phyloP scores from a whole-genome alignment of 2,329 filamentous ascomycete genomes.

The Fonsecaea pugnacius region DNA sequence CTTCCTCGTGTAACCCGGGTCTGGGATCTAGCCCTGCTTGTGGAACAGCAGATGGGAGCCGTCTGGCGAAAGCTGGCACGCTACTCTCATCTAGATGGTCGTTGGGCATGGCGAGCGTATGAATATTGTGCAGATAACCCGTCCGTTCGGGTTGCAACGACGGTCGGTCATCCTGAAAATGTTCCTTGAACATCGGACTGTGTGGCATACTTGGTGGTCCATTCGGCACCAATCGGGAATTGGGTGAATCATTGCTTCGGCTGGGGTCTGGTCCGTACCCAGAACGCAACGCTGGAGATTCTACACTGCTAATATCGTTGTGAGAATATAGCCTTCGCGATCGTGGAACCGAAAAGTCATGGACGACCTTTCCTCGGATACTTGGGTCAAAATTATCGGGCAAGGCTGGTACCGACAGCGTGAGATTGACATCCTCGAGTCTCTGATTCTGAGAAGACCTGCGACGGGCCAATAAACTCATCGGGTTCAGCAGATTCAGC shows the following conservation, averaged over 20 bases:
- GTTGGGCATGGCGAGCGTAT: constrained; percentile 42
- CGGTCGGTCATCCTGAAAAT: constrained; percentile 59
- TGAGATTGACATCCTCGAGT: constrained; percentile 57
- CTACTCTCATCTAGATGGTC: constrained; percentile 40
- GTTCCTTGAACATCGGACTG: constrained; percentile 64
- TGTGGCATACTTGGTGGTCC: constrained; percentile 42
- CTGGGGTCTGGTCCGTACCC: constrained; percentile 15
- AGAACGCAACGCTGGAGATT: constrained; percentile 27
- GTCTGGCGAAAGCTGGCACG: constrained; percentile 52
- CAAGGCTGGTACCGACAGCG: constrained; percentile 54
- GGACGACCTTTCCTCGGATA: constrained; percentile 65
- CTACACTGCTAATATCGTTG: constrained; percentile 28
- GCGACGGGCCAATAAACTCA: constrained; percentile 62
- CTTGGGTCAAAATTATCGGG: constrained; percentile 67
- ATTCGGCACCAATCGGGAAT: constrained; percentile 7
- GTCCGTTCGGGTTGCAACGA: constrained; percentile 49
- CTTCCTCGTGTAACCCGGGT: constrained; percentile 10
- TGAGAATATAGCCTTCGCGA: constrained; percentile 49
- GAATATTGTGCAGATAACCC: constrained; percentile 49
- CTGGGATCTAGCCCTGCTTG: constrained; percentile 14
- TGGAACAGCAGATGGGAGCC: constrained; percentile 43
- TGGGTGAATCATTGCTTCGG: constrained; percentile 16
- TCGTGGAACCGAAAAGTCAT: constrained; percentile 68
- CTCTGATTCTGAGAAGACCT: constrained; percentile 58
- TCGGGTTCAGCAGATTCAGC: constrained; percentile 63